These are phyloP conservation scores for Spathaspora gorwiae DNA, from an alignment of 805 yeast species.

Conservation along the genomic window DNA sequence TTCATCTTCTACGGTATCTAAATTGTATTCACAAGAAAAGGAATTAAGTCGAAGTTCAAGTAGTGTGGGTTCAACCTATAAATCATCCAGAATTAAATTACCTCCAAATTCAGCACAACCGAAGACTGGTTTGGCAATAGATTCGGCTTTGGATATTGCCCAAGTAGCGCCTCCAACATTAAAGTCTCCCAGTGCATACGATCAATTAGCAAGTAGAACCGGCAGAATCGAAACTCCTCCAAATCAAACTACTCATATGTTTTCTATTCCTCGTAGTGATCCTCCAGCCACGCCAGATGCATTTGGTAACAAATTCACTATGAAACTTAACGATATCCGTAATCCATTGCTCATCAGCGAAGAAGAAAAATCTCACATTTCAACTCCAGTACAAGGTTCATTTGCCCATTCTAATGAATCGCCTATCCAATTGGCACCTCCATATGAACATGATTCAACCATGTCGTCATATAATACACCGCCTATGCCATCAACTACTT, in stretches of 20 bases:
- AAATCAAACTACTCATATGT: not conserved
- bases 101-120: constrained; percentile 1
- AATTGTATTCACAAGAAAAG: not conserved
- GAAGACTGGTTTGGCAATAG: not conserved
- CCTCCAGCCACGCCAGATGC: constrained; percentile 17
- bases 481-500: not conserved
- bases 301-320: constrained; percentile 6
- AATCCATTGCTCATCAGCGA: constrained; percentile 1
- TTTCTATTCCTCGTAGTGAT: not conserved
- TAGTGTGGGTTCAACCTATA: constrained; percentile 6
- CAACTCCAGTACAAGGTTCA: constrained; percentile 12
- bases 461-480: not conserved
- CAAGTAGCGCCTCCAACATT: not conserved
- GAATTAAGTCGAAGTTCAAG: constrained; percentile 6
- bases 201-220: not conserved
- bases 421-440: constrained; percentile 6
- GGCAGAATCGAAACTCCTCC: constrained; percentile 1
- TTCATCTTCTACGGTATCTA: not conserved
- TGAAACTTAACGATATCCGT: constrained; percentile 3
- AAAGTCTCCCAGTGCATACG: not conserved
- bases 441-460: constrained; percentile 1
- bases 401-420: not conserved
- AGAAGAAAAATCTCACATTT: constrained; percentile 9
- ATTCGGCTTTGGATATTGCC: not conserved
- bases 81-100: constrained; percentile 6